Percentiles rank a stretch among this genome's conserved stretches.
These are phyloP conservation scores for Schwanniomyces yamadae DNA, from an alignment of 805 yeast genomes.

Conservation along the genomic window DNA sequence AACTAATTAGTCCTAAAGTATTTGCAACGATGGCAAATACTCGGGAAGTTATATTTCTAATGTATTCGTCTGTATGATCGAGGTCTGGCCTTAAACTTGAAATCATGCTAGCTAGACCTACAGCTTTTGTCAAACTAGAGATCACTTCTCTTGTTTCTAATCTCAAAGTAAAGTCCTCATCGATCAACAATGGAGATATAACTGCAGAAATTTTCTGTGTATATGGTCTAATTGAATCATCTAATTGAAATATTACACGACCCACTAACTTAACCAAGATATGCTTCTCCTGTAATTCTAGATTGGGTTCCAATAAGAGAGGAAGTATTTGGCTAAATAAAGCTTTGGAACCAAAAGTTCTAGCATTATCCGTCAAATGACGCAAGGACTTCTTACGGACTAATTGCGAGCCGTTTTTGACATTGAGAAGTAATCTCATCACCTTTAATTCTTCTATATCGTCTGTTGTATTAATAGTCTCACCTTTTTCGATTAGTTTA, in stretches of 20 bases:
- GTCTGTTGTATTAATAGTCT: slow-evolving; percentile 34
- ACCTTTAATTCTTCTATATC: slow-evolving; percentile 62
- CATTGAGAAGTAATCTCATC: slow-evolving; percentile 59
- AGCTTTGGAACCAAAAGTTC: slow-evolving; percentile 64
- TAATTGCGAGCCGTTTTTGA: slow-evolving; percentile 76
- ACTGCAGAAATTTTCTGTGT: slow-evolving; percentile 72
- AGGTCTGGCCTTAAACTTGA: slow-evolving; percentile 77
- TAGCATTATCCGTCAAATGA: slow-evolving; percentile 61
- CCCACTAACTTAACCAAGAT: slow-evolving; percentile 73
- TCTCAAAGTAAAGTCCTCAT: slow-evolving; percentile 73
- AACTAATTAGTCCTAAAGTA: slow-evolving; percentile 67
- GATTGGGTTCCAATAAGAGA: slow-evolving; percentile 62
- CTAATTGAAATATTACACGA: slow-evolving; percentile 64
- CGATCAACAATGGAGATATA: slow-evolving; percentile 74
- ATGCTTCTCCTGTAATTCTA: slow-evolving; percentile 84
- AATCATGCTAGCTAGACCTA: slow-evolving; percentile 81
- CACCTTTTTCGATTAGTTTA: slow-evolving; percentile 39
- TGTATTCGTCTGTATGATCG: slow-evolving; percentile 77
- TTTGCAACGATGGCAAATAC: slow-evolving; percentile 82
- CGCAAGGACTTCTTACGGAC: slow-evolving; percentile 70
- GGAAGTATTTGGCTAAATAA: slow-evolving; percentile 76
- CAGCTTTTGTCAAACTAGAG: slow-evolving; percentile 71
- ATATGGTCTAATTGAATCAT: slow-evolving; percentile 65
- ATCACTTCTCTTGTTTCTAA: slow-evolving; percentile 78
- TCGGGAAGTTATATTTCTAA: slow-evolving; percentile 72